phyloP scores from a whole-genome alignment of 2,329 filamentous ascomycete genomes.

The Penicillium sp. region DNA sequence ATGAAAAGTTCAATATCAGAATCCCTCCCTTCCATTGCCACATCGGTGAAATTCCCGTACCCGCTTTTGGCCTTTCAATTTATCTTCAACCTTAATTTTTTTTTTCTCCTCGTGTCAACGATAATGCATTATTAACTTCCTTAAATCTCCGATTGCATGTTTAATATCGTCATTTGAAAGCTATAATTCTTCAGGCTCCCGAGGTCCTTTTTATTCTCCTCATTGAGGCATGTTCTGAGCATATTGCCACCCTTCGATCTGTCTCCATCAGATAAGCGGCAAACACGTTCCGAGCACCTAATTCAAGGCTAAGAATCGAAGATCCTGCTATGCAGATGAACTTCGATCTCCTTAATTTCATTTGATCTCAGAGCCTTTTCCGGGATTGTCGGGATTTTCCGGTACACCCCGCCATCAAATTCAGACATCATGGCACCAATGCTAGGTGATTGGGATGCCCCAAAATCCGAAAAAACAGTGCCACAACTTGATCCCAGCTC shows the following conservation, averaged over 20 bases:
- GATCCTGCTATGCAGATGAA: not conserved
- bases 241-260: not conserved
- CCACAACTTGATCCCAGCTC: not conserved
- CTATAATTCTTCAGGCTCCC: not conserved
- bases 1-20: not conserved
- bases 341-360: not conserved
- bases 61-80: slow-evolving; percentile 24
- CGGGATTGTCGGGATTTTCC: not conserved
- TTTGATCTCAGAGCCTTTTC: not conserved
- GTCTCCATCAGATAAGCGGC: slow-evolving; percentile 1
- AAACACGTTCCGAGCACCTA: not conserved
- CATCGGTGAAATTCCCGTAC: slow-evolving; percentile 22
- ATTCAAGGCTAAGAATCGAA: not conserved
- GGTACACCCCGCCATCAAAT: slow-evolving; percentile 9
- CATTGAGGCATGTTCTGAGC: not conserved
- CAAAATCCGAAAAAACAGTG: not conserved
- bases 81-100: slow-evolving; percentile 22
- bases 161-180: not conserved
- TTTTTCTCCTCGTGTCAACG: not conserved
- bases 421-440: slow-evolving; percentile 28
- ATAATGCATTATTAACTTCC: slow-evolving; percentile 1
- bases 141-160: not conserved
- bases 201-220: not conserved
- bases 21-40: slow-evolving; percentile 9
- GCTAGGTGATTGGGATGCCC: slow-evolving; percentile 25